Base-by-base conservation (phyloP, 495 filamentous ascomycete species). In the Xylaria acuta region DNA sequence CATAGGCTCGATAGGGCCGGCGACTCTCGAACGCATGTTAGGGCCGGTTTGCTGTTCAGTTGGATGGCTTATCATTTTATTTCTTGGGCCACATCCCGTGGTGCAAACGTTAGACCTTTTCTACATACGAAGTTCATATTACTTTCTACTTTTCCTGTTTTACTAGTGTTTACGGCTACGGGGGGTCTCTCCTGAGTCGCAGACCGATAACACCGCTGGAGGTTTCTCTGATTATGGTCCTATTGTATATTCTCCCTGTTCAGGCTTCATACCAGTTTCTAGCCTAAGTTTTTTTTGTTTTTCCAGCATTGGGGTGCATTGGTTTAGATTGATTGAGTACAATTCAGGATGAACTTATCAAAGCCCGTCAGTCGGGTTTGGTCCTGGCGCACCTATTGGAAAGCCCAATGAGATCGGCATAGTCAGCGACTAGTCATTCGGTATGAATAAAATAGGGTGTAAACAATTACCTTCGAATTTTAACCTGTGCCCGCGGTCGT, bases 271-370 rank as follows among this genome's bases (percentile, higher is more conserved):
- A 63, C 41, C n/a, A 45, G 56, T 49, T 58, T 27, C 22, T 43
- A 22, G 63, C 70, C 62, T n/a, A n/a, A 47, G 30, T 47, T 56
- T 5, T 41, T 49, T 49, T 71, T 18, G 1, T 22, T 12, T 27
- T 8, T 64, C 49, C 12, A 16, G 70, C 70, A 72, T 67, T 20
- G 6, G 43, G 62, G 51, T 72, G 63, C 70, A 67, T 72, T 51
- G 70, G 70, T 36, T 34, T 72, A 72, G 70, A 72, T 72, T 70
- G 68, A 70, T 51, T 59, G 53, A 66, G 49, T 66, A 47, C 40
- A 32, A 64, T 45, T 43, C 59, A 32, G 36, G 36, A 62, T 56
- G 30, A 36, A 64, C 59, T 45, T 54, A 22, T 25, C 20, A 8
- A 47, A 45, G 32, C 56, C 27, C 43, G 32, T 14, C 5, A 64